phyloP scores from a whole-genome alignment of 140 eudicot genomes.

The Stevia rebaudiana region DNA sequence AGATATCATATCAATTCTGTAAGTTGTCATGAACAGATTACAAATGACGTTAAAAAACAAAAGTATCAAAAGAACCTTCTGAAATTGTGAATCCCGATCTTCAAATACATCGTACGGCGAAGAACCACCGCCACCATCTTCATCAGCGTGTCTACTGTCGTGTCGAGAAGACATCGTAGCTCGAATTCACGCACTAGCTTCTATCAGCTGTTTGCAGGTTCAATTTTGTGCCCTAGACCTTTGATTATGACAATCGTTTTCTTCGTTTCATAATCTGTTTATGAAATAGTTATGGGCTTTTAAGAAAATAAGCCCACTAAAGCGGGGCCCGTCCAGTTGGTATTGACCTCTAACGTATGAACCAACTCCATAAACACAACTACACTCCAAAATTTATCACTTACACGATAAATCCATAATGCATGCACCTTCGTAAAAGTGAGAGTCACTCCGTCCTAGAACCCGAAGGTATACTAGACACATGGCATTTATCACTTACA shows the following conservation, averaged over 20 bases:
- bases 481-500: too few relatives aligned
- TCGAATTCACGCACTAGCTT: slow-evolving; percentile 6
- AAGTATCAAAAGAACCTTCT: slow-evolving; percentile 36
- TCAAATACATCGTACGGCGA: slow-evolving; percentile 45
- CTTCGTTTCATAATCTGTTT: not conserved
- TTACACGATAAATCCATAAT: too few relatives aligned
- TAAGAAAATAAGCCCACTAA: not conserved
- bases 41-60: not conserved
- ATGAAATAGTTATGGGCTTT: not conserved
- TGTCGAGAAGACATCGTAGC: slow-evolving; percentile 53
- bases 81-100: slow-evolving; percentile 51
- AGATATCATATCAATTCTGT: not conserved
- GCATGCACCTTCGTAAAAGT: too few relatives aligned
- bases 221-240: slow-evolving; percentile 31
- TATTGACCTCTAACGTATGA: too few relatives aligned
- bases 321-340: not conserved
- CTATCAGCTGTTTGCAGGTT: slow-evolving; percentile 5
- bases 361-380: too few relatives aligned
- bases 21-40: not conserved
- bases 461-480: too few relatives aligned
- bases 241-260: not conserved
- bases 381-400: too few relatives aligned
- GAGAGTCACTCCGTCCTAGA: too few relatives aligned
- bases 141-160: slow-evolving; percentile 37
- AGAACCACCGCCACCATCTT: slow-evolving; percentile 41